A percentile compares a stretch with the other conserved stretches of the same genome.
Evolutionary conservation across 2,329 filamentous ascomycete species (phyloP).

Genomic region (Monilinia vaccinii-corymbosi): DNA sequence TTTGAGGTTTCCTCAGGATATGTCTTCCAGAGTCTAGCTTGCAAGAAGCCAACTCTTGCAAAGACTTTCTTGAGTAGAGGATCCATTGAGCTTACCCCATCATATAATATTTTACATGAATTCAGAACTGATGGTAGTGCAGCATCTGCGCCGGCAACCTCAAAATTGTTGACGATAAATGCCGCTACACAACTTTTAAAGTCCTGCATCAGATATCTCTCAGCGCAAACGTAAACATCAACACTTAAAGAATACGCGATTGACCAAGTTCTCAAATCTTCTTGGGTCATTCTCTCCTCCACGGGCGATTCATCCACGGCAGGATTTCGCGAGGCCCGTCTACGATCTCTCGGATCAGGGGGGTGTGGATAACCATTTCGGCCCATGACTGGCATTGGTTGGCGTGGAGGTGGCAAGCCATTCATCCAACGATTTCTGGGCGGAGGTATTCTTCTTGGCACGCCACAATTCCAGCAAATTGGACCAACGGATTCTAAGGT

Average conservation of each 20-base stretch:
- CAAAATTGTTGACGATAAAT: conserved; percentile 36
- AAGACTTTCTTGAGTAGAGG: conserved; percentile 39
- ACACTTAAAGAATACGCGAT: conserved; percentile 39
- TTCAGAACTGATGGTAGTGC: conserved; percentile 31
- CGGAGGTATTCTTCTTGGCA: conserved; percentile 25
- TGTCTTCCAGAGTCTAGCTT: conserved; percentile 36
- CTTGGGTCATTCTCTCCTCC: conserved; percentile 30
- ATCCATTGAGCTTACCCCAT: conserved; percentile 36
- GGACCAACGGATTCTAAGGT: conserved; percentile 27
- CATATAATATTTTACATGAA: conserved; percentile 36
- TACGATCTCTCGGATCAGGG: conserved; percentile 14
- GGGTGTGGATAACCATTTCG: conserved; percentile 17
- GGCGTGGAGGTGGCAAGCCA: conserved; percentile 13
- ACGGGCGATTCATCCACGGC: conserved; percentile 13
- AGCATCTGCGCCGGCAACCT: conserved; percentile 25
- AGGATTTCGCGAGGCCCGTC: conserved; percentile 16
- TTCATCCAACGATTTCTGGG: conserved; percentile 19
- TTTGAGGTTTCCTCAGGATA: conserved; percentile 33
- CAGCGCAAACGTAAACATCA: conserved; percentile 41
- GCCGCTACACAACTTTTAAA: conserved; percentile 37
- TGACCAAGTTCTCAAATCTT: conserved; percentile 40
- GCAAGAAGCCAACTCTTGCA: conserved; percentile 40
- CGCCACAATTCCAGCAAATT: conserved; percentile 36
- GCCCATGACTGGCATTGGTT: conserved; percentile 15
- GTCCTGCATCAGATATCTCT: conserved; percentile 39